phyloP scores from a whole-genome alignment of 2,329 filamentous ascomycete genomes.

The Cladobotryum protrusum region DNA sequence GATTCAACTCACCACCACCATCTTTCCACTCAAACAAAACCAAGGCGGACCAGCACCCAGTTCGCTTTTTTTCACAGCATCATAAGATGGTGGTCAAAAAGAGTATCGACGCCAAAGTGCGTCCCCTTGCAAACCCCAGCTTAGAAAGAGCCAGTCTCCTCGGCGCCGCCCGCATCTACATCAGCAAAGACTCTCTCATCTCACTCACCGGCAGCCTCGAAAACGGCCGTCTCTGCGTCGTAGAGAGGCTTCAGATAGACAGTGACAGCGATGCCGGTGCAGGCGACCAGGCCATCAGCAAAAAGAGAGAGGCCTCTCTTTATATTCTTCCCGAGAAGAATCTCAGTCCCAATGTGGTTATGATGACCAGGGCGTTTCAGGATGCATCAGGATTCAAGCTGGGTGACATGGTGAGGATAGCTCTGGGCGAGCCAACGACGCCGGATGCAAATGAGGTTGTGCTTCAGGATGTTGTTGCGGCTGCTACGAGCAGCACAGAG shows the following conservation, averaged over 20 bases:
- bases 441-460: constrained; percentile 52
- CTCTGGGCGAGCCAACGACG: constrained; percentile 46
- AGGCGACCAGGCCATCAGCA: background rate
- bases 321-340: constrained; percentile 52
- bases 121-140: constrained; percentile 35
- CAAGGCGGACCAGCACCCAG: background rate
- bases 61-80: constrained; percentile 8
- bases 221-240: constrained; percentile 35
- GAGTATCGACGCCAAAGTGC: constrained; percentile 34
- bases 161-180: constrained; percentile 42
- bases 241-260: constrained; percentile 29
- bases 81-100: constrained; percentile 23
- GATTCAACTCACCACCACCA: background rate
- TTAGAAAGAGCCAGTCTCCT: constrained; percentile 36
- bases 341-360: constrained; percentile 59
- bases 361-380: constrained; percentile 69
- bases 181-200: constrained; percentile 42
- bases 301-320: constrained; percentile 40
- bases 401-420: constrained; percentile 57
- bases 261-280: constrained; percentile 9
- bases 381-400: constrained; percentile 67
- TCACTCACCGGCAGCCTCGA: constrained; percentile 38
- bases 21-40: background rate
- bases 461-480: constrained; percentile 51
- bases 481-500: constrained; percentile 24